A percentile compares a stretch with the other conserved stretches of the same genome.
Conservation (phyloP, 306 rosid species). For the Sicyos baderoa region DNA sequence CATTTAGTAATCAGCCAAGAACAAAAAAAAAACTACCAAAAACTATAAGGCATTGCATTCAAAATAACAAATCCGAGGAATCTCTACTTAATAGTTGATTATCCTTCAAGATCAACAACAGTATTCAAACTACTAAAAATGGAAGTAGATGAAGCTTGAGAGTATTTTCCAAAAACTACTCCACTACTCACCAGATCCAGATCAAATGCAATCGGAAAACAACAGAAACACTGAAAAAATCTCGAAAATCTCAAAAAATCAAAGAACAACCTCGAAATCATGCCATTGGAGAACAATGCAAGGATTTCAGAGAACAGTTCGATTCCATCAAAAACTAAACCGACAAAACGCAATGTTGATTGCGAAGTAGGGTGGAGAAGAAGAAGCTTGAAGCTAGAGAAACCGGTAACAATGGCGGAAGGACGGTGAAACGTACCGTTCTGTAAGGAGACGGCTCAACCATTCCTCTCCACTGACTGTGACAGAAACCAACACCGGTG, state of each 20-base stretch:
- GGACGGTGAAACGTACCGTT: slow-evolving; percentile 17
- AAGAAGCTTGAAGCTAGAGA: neutral
- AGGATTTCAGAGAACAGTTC: neutral
- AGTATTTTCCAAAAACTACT: neutral
- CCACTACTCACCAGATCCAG: slow-evolving; percentile 21
- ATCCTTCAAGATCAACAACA: neutral
- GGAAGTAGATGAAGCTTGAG: neutral
- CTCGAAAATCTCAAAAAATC: neutral
- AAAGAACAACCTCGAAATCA: neutral
- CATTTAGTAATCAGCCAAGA: neutral
- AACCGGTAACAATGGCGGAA: neutral
- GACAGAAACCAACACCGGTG: slow-evolving; percentile 14
- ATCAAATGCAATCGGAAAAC: neutral
- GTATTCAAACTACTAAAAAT: neutral
- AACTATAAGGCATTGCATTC: neutral
- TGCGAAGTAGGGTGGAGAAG: neutral
- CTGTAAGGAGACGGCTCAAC: slow-evolving; percentile 9
- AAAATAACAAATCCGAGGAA: neutral
- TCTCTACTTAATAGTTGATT: neutral
- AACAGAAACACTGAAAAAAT: neutral
- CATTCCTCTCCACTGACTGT: slow-evolving; percentile 11
- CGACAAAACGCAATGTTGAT: neutral
- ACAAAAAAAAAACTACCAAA: neutral
- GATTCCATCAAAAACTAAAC: neutral
- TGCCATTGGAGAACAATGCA: neutral